Evolutionary conservation across 106 monocot species (phyloP), one percentile per base, ranked within the genome.

Genomic region (Platanthera zijinensis): DNA sequence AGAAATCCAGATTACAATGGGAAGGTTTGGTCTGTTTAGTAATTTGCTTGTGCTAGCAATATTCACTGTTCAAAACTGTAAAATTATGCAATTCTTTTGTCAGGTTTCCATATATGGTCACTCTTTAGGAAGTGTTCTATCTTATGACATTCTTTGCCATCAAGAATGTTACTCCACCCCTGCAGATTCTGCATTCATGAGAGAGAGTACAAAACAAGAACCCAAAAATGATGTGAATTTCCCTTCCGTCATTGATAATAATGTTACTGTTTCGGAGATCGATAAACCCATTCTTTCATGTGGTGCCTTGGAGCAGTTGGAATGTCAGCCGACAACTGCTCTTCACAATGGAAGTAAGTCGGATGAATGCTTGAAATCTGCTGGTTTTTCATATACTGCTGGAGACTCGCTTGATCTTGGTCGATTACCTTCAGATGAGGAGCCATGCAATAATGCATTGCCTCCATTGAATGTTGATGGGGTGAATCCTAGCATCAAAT

Each of bases 81-180:
- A 48, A 14, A 66, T 8, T 22, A 15, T 59, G 30, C 53, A 61
- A 52, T 13, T 71, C 22, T 75, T 39, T 77, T 52, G 84, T 51
- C 89, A 95, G 95, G 95, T 95, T 86, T 99, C 97, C 9, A 59
- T 99, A 77, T 94, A 99, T 89, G 97, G 87, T 19, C 97, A 99
- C 79, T 99, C 97, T 45, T 85, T 99, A 84, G 97, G 97, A 73
- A 99, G 97, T 83, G 97, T 99, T 79, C 82, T 99, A 10, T 89
- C 97, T 66, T 99, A 92, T 88, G 97, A 99, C 77, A 99, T 99
- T 18, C 97, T 99, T 77, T 99, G 97, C 68, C 97, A 99, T 74
- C 97, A 99, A 85, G 78, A 99, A 53, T 75, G 71, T 69, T 79
- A 84, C 25, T 75, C 84, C 21, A 81, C 72, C 80, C 73, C 84